phyloP scores from a whole-genome alignment of 352 stramenopile genomes.

The Phytophthora sp. region DNA sequence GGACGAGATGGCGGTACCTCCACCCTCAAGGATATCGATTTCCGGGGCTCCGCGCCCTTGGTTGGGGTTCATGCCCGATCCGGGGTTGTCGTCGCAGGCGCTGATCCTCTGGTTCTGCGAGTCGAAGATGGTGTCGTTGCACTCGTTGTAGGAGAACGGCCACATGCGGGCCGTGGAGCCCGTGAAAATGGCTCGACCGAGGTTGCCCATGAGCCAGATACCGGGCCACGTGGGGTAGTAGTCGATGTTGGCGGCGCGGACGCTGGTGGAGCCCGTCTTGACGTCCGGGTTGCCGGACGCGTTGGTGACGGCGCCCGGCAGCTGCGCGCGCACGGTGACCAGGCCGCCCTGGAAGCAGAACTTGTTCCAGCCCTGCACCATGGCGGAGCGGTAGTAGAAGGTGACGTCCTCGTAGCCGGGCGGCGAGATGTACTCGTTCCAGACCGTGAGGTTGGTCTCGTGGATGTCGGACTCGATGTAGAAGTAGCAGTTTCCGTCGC shows the following conservation, averaged over 20 bases:
- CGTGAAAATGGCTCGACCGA: constrained; percentile 95
- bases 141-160: constrained; percentile 96
- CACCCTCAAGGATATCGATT: constrained; percentile 96
- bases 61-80: constrained; percentile 89
- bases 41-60: constrained; percentile 93
- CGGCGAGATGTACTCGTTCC: constrained; percentile 65
- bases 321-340: constrained; percentile 86
- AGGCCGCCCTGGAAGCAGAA: constrained; percentile 95
- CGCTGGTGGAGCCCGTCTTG: constrained; percentile 29
- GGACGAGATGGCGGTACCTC: constrained; percentile 81
- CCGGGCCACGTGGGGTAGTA: constrained; percentile 91
- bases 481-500: constrained; percentile 58
- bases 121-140: constrained; percentile 71
- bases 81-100: constrained; percentile 92
- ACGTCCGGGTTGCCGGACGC: constrained; percentile 52
- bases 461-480: constrained; percentile 57
- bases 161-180: constrained; percentile 95
- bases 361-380: constrained; percentile 95
- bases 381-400: constrained; percentile 71
- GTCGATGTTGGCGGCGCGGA: constrained; percentile 24
- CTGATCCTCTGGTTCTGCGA: constrained; percentile 76
- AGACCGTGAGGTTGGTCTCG: constrained; percentile 54
- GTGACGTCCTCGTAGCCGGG: constrained; percentile 48
- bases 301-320: constrained; percentile 62
- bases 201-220: constrained; percentile 96